These are phyloP conservation scores for Pythium aphanidermatum DNA, from an alignment of 352 stramenopile species.

Conservation along the genomic window DNA sequence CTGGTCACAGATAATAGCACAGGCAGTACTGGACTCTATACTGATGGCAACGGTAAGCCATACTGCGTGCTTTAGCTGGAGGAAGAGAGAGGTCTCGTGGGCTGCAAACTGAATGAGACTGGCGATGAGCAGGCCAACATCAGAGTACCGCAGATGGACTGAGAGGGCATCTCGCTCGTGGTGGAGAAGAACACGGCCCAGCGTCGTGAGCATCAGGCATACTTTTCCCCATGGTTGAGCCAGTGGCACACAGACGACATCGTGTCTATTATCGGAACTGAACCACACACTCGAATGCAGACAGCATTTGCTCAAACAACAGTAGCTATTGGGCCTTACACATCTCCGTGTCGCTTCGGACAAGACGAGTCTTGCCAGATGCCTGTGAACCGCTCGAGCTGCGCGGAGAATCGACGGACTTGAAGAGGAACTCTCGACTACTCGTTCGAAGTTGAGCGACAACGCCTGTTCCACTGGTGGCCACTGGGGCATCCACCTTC, in stretches of 20 bases:
- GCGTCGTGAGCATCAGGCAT: constrained; percentile 48
- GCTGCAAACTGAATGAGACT: constrained; percentile 56
- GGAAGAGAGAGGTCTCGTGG: constrained; percentile 23
- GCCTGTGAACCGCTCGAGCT: constrained; percentile 12
- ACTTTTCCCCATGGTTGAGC: too few relatives aligned
- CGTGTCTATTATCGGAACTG: neutral
- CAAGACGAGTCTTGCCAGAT: neutral
- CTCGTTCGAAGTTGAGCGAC: constrained; percentile 7
- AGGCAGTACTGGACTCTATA: constrained; percentile 31
- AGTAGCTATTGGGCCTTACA: constrained; percentile 22
- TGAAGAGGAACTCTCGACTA: constrained; percentile 39
- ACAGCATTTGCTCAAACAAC: neutral
- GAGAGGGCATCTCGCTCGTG: constrained; percentile 45
- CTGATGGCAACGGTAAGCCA: constrained; percentile 35
- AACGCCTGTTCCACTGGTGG: neutral
- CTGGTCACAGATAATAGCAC: constrained; percentile 34
- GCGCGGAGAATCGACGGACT: neutral
- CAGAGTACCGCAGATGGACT: constrained; percentile 29
- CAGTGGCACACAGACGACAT: constrained; percentile 9
- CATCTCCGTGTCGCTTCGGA: constrained; percentile 27
- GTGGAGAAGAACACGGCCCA: constrained; percentile 36
- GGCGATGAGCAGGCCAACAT: constrained; percentile 43
- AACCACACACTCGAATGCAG: neutral
- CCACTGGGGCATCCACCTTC: neutral
- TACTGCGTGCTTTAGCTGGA: constrained; percentile 34